Evolutionary conservation across 2,329 filamentous ascomycete genomes (phyloP), one percentile per base, ranked within the genome.

Genomic region (Aspergillus neotritici): DNA sequence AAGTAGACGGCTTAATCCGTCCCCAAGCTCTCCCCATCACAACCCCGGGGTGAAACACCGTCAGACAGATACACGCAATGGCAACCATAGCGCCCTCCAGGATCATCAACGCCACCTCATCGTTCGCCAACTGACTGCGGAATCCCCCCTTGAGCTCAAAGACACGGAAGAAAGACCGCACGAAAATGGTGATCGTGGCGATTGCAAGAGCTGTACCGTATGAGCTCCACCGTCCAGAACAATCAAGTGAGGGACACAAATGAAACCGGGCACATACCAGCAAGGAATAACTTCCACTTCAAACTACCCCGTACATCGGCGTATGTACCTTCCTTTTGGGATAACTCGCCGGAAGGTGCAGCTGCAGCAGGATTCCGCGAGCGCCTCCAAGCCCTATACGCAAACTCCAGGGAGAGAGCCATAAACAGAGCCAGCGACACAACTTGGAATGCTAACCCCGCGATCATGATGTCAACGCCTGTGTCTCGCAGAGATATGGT

Each of bases 401-500:
- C 64, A 55, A 79, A 83, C 53, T 81, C 76, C 44, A 60, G 28
- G 11, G 68, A 70, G 30, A 77, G 64, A 17, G 55, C 13, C 36
- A 77, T 73, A 68, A 84, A 85, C 43, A 73, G 58, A 31, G 71
- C 51, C 32, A 82, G 68, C 5, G 78, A 80, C 46, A 73, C 63
- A 37, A 83, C 79, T 55, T 84, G 81, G 57, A 76, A 78, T 15
- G 70, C 60, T 0, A 84, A 72, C 14, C 82, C 82, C 3, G 78
- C 78, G n/a, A 84, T 71, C 73, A 81, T 82, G 63, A 84, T 75
- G 56, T 83, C 67, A 50, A 76, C 72, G 14, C 79, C 82, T 0
- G 53, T 51, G 2, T 63, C 51, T 15, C 31, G 5, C 10, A 28
- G 28, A 10, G 12, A 28, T n/a, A 34, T 4, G 11, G 42, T 34